Conservation (phyloP, 306 rosid genomes). For the Vigna reflexopilosa region DNA sequence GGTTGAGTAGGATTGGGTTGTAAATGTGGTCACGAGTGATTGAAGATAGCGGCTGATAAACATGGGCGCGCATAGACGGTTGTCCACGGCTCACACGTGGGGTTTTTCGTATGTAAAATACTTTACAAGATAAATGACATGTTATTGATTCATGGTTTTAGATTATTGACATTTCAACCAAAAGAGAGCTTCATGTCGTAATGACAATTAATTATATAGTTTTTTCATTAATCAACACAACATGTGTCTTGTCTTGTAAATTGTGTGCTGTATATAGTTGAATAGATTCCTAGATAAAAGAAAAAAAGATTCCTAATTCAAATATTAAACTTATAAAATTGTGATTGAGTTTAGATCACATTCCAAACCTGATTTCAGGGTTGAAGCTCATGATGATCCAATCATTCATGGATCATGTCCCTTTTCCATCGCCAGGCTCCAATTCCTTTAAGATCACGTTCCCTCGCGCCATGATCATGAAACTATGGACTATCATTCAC, state of each 20-base stretch:
- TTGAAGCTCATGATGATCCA: background rate
- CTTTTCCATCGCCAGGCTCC: background rate
- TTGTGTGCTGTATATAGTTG: background rate
- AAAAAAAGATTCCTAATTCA: background rate
- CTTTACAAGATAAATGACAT: background rate
- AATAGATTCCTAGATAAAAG: too few species aligned
- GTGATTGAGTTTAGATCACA: background rate
- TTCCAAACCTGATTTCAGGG: background rate
- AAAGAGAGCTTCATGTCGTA: background rate
- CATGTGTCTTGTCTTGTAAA: constrained; percentile 34
- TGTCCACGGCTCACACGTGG: constrained; percentile 37
- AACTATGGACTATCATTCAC: background rate
- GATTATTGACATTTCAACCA: constrained; percentile 10
- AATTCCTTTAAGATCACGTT: background rate
- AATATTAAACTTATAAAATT: background rate
- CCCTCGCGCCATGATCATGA: background rate
- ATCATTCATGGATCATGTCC: background rate
- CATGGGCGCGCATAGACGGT: constrained; percentile 13
- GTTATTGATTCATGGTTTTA: background rate
- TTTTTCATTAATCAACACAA: background rate
- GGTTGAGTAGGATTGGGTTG: constrained; percentile 21
- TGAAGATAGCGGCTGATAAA: constrained; percentile 31
- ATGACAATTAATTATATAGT: background rate
- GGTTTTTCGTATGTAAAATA: background rate
- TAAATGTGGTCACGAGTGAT: constrained; percentile 11